Evolutionary conservation across 2,329 filamentous ascomycete species (phyloP).

Genomic region (Colletotrichum siamense): DNA sequence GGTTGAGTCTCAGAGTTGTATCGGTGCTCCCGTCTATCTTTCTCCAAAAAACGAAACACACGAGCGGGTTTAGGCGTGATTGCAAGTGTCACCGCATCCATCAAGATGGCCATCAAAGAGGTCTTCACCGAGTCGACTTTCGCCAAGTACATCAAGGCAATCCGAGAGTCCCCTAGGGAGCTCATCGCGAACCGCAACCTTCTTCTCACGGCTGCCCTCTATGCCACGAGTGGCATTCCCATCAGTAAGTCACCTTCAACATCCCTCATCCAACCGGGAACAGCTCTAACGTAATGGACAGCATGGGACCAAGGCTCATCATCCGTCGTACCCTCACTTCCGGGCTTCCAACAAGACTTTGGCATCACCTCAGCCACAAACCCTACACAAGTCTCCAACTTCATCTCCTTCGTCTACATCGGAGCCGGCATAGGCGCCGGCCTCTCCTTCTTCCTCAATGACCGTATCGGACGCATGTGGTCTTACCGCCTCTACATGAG

Average conservation of each 20-base stretch:
- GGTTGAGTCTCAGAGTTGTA: not conserved
- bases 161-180: conserved; percentile 22
- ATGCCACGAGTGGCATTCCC: conserved; percentile 25
- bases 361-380: conserved; percentile 29
- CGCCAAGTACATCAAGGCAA: conserved; percentile 21
- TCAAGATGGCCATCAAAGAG: not conserved
- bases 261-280: not conserved
- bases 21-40: not conserved
- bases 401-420: conserved; percentile 40
- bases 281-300: not conserved
- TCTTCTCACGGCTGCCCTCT: conserved; percentile 22
- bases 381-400: conserved; percentile 31
- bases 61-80: not conserved
- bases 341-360: conserved; percentile 40
- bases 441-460: conserved; percentile 45
- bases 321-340: conserved; percentile 34
- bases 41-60: not conserved
- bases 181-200: conserved; percentile 23
- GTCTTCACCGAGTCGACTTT: not conserved
- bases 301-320: conserved; percentile 1
- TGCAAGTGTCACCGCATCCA: not conserved
- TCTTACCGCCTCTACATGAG: conserved; percentile 41
- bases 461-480: conserved; percentile 44
- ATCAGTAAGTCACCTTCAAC: not conserved
- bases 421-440: conserved; percentile 23